Conservation (phyloP, 2,329 filamentous ascomycete genomes). For the Anthostomella pinea region DNA sequence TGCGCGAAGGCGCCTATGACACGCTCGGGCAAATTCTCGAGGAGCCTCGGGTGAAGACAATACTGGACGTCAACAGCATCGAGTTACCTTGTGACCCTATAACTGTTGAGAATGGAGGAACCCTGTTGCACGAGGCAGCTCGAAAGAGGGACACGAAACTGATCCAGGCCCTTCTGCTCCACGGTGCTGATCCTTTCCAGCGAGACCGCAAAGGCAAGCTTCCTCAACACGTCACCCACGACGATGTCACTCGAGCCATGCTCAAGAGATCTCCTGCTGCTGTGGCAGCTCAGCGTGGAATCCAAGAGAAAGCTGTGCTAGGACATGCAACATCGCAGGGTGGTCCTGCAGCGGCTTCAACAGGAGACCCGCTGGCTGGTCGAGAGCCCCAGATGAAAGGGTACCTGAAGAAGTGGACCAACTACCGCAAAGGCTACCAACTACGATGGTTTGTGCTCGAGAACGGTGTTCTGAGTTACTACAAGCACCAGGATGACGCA, state of each 20-base stretch:
- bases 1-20: constrained; percentile 71
- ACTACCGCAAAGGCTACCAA: constrained; percentile 96
- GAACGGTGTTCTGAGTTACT: constrained; percentile 96
- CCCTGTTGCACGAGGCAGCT: constrained; percentile 88
- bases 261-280: constrained; percentile 93
- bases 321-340: constrained; percentile 64
- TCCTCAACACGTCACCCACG: constrained; percentile 93
- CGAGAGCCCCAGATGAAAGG: constrained; percentile 98
- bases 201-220: constrained; percentile 93
- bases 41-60: constrained; percentile 79
- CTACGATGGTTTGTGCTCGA: constrained; percentile 96
- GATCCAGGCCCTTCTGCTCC: constrained; percentile 85
- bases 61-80: constrained; percentile 87
- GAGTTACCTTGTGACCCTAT: constrained; percentile 80
- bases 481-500: constrained; percentile 97
- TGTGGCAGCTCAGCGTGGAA: constrained; percentile 87
- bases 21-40: constrained; percentile 75
- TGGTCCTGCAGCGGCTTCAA: constrained; percentile 48
- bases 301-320: constrained; percentile 95
- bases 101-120: constrained; percentile 82
- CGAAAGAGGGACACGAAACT: constrained; percentile 82
- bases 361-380: constrained; percentile 63
- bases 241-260: constrained; percentile 83
- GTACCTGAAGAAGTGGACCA: constrained; percentile 99
- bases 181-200: constrained; percentile 93